Percentiles rank a stretch among this genome's conserved stretches.
These are phyloP conservation scores for Elsinoe ampelina DNA, from an alignment of 2,329 filamentous ascomycete species.

Conservation along the genomic window DNA sequence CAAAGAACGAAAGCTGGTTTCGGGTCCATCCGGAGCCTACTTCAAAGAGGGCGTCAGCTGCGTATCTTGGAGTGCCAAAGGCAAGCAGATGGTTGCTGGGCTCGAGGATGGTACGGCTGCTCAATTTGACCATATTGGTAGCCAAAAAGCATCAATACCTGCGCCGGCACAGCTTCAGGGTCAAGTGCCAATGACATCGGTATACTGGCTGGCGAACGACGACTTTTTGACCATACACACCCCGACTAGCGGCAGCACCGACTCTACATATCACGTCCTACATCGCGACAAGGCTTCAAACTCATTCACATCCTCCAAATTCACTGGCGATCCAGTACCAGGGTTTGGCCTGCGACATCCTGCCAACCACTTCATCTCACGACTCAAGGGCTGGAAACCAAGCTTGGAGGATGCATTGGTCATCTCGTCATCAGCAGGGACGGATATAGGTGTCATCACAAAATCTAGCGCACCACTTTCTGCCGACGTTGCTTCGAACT, in stretches of 20 bases:
- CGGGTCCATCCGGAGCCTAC: constrained; percentile 49
- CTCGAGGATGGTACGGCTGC: constrained; percentile 67
- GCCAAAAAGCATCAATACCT: constrained; percentile 67
- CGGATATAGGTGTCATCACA: constrained; percentile 70
- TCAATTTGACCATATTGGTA: constrained; percentile 77
- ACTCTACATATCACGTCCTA: constrained; percentile 71
- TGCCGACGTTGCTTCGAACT: constrained; percentile 48
- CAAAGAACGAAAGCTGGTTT: constrained; percentile 51
- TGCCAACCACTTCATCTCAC: constrained; percentile 67
- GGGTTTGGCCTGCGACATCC: constrained; percentile 48
- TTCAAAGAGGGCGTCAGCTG: constrained; percentile 71
- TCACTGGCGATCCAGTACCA: constrained; percentile 59
- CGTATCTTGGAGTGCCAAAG: constrained; percentile 82
- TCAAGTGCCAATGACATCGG: constrained; percentile 40
- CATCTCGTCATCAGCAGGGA: constrained; percentile 68
- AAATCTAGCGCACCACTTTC: constrained; percentile 61
- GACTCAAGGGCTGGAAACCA: constrained; percentile 72
- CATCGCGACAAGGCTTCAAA: constrained; percentile 52
- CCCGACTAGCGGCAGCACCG: constrained; percentile 32
- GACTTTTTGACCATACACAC: constrained; percentile 76
- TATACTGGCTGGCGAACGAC: constrained; percentile 83
- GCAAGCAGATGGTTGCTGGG: constrained; percentile 86
- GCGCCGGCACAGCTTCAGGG: constrained; percentile 57
- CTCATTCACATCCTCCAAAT: constrained; percentile 61
- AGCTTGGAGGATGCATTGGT: constrained; percentile 73